Evolutionary conservation across 352 stramenopile genomes (phyloP).

Genomic region (Phytophthora cryptogea): DNA sequence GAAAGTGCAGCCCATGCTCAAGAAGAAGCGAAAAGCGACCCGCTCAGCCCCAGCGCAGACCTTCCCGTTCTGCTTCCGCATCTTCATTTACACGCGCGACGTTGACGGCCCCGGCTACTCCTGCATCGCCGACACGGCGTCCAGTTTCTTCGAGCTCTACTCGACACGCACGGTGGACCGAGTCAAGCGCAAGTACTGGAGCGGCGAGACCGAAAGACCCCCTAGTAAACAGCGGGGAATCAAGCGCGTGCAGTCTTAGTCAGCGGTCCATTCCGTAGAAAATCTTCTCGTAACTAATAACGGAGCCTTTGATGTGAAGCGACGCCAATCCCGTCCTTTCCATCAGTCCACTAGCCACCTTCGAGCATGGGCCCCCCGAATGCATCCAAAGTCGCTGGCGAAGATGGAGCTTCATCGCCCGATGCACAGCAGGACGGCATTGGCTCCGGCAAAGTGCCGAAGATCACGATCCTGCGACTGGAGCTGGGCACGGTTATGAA

Average conservation of each 20-base stretch:
- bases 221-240: slow-evolving; percentile 14
- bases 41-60: slow-evolving; percentile 79
- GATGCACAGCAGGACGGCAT: slow-evolving; percentile 25
- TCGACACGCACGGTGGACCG: slow-evolving; percentile 85
- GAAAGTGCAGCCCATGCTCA: slow-evolving; percentile 89
- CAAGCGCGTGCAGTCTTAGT: slow-evolving; percentile 13
- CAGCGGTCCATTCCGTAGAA: slow-evolving; percentile 27
- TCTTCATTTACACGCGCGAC: slow-evolving; percentile 67
- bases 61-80: slow-evolving; percentile 87
- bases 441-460: slow-evolving; percentile 40
- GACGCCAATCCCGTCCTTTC: slow-evolving; percentile 19
- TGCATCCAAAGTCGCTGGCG: slow-evolving; percentile 39
- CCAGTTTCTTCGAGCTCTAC: slow-evolving; percentile 85
- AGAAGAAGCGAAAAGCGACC: slow-evolving; percentile 90
- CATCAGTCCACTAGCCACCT: slow-evolving; percentile 5
- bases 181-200: slow-evolving; percentile 79
- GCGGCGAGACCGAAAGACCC: slow-evolving; percentile 7
- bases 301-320: slow-evolving; percentile 28
- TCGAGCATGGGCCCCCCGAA: slow-evolving; percentile 53
- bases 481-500: slow-evolving; percentile 73
- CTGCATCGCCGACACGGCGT: slow-evolving; percentile 64
- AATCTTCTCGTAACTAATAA: slow-evolving; percentile 14
- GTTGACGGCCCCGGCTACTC: slow-evolving; percentile 32
- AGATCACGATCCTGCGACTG: slow-evolving; percentile 69
- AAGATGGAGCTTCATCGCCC: slow-evolving; percentile 19